Conservation (phyloP, 192 early-diverging fungal genomes). For the Coemansia sp. region DNA sequence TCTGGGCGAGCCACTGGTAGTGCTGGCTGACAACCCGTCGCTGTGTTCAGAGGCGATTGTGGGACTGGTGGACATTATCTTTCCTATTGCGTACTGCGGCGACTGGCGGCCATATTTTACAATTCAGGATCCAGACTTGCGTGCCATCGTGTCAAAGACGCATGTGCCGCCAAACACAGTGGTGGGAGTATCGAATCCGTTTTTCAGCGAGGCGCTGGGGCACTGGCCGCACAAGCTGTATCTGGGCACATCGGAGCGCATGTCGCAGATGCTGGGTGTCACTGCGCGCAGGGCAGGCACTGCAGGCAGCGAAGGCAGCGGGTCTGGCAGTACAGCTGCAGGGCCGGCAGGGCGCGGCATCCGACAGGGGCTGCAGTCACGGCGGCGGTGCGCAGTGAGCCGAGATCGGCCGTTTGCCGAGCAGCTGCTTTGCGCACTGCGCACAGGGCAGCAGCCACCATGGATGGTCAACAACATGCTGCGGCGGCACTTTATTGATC, state of each 20-base stretch:
- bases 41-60: conserved; percentile 84
- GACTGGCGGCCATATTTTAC: conserved; percentile 98
- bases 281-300: conserved; percentile 18
- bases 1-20: conserved; percentile 84
- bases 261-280: conserved; percentile 48
- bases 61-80: conserved; percentile 85
- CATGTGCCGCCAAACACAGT: conserved; percentile 76
- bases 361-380: conserved; percentile 45
- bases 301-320: conserved; percentile 8
- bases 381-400: conserved; percentile 73
- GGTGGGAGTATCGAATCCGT: conserved; percentile 95
- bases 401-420: conserved; percentile 84
- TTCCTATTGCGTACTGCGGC: conserved; percentile 94
- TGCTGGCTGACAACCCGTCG: conserved; percentile 83
- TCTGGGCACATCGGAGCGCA: conserved; percentile 54
- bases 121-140: conserved; percentile 92
- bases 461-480: conserved; percentile 90
- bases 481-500: conserved; percentile 86
- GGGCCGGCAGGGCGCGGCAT: conserved; percentile 6
- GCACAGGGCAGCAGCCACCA: conserved; percentile 68
- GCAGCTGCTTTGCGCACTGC: conserved; percentile 69
- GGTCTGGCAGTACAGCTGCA: conserved; percentile 8
- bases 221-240: conserved; percentile 91
- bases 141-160: conserved; percentile 55
- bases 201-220: conserved; percentile 83